Base-by-base conservation (phyloP, 805 yeast genomes). In the Teunomyces cretensis region DNA sequence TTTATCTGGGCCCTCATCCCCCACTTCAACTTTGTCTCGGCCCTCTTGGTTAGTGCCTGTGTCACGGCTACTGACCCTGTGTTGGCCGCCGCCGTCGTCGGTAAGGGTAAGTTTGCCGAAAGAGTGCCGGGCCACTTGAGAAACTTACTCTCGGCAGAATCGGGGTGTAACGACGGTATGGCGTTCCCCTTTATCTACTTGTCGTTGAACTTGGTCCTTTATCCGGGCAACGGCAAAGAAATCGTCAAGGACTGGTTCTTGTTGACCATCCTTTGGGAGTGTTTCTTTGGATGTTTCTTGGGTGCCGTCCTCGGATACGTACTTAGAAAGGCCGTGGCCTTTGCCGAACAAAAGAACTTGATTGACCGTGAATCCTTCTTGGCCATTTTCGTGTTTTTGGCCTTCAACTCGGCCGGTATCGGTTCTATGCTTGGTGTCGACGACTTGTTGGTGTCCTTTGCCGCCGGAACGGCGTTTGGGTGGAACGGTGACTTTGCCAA, bases 31-130 rank as follows among this genome's bases (percentile, higher is more conserved):
- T 88, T 90, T 69, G 64, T 86, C 15, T 87, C 83, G 41, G 83
- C 88, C 2, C 74, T 90, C 30, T 74, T 84, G 39, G 81, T 90
- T 1, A 79, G 91, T 27, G 96, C 96, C 1, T 89, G 96, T 62
- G 83, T 90, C 38, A 91, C 97, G 0, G 97, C 97, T 2, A 91
- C 97, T 0, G 97, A 90, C 67, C 97, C 97, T 6, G 94, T 90
- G 33, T 74, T 90, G 58, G 96, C 97, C 2, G 94, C 96, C 13
- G 96, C 97, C 2, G 96, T 90, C 31, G 96, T 90, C 9, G 96
- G 96, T 63, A 90, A 87, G 56, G 96, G 96, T 53, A 87, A 88
- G 60, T 90, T 90, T 62, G 96, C 96, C 11, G 80, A 80, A 57
- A 78, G 96, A 44, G 96, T 90, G 13, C 96, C 96, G 1, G 96